Percentiles rank a stretch among this genome's conserved stretches.
phyloP scores from a whole-genome alignment of 306 rosid genomes.

The Prunus armeniaca region DNA sequence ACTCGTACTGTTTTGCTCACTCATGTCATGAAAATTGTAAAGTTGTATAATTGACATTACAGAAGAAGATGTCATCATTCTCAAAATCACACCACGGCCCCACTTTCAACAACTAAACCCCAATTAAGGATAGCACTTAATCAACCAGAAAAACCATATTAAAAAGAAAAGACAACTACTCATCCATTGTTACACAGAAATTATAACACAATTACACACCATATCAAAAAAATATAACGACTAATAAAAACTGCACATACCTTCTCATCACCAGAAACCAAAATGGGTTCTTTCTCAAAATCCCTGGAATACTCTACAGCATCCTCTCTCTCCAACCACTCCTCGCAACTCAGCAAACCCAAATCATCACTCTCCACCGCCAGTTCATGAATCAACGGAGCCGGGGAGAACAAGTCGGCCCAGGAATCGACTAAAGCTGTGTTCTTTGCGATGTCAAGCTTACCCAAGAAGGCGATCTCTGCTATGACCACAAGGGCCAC shows the following conservation, averaged over 20 bases:
- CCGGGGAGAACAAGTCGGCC: conserved; percentile 60
- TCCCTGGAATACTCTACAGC: conserved; percentile 71
- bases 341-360: conserved; percentile 60
- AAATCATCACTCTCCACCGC: conserved; percentile 28
- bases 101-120: not conserved
- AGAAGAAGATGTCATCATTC: not conserved
- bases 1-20: not conserved
- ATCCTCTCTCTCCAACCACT: conserved; percentile 83
- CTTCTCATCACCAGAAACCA: conserved; percentile 70
- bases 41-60: not conserved
- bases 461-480: conserved; percentile 78
- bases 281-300: conserved; percentile 61
- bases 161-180: not conserved
- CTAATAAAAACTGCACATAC: conserved; percentile 26
- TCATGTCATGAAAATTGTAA: not conserved
- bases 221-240: no score
- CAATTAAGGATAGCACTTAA: not conserved
- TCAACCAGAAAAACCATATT: not conserved
- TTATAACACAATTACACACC: not conserved
- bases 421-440: conserved; percentile 64
- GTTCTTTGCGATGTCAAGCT: conserved; percentile 78
- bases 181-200: not conserved
- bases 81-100: not conserved
- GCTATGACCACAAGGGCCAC: conserved; percentile 72
- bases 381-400: conserved; percentile 27